Conservation (phyloP, 2,329 filamentous ascomycete genomes). For the Ophiostoma sp. region DNA sequence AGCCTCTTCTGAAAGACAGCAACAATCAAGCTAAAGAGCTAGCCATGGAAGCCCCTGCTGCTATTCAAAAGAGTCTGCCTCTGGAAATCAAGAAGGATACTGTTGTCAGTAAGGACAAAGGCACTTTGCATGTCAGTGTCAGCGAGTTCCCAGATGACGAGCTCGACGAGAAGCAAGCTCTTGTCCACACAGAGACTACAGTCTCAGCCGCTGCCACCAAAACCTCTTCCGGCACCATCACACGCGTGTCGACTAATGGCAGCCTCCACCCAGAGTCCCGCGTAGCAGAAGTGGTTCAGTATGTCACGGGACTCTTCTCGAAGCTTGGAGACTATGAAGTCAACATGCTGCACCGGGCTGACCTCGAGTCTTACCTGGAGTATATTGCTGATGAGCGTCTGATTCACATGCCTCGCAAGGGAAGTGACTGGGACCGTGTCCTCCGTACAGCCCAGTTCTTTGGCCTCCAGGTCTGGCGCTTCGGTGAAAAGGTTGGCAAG, state of each 20-base stretch:
- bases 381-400: conserved; percentile 39
- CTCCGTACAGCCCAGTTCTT: conserved; percentile 40
- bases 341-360: conserved; percentile 29
- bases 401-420: conserved; percentile 38
- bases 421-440: conserved; percentile 40
- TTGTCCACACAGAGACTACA: neutral
- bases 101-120: neutral
- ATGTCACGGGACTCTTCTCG: conserved; percentile 25
- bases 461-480: conserved; percentile 37
- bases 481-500: conserved; percentile 33
- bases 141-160: neutral
- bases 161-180: neutral
- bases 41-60: neutral
- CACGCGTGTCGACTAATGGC: conserved; percentile 5
- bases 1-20: neutral
- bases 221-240: neutral
- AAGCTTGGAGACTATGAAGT: conserved; percentile 31
- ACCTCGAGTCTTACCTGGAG: conserved; percentile 33
- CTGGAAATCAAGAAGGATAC: neutral
- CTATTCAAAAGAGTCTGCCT: neutral
- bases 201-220: neutral
- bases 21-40: neutral
- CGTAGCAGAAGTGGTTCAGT: conserved; percentile 21
- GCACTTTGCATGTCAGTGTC: too few species aligned
- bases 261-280: conserved; percentile 16